Evolutionary conservation across 345 rosid species (phyloP).

Genomic region (Brassica juncea): DNA sequence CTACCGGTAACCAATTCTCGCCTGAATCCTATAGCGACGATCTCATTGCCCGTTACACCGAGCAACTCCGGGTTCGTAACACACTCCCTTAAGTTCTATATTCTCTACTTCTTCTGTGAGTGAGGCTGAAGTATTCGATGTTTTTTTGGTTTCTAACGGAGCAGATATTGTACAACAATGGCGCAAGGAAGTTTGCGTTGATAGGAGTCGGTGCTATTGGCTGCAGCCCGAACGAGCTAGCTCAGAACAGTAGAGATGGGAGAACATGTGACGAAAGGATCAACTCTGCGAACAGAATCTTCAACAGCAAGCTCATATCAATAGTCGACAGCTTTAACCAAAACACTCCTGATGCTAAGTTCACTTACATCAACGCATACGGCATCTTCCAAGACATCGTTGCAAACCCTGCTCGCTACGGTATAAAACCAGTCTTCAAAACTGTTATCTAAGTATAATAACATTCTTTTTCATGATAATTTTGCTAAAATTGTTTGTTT

Average conservation of each 20-base stretch:
- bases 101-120: not conserved
- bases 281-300: conserved; percentile 70
- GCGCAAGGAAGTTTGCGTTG: conserved; percentile 83
- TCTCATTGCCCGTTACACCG: conserved; percentile 62
- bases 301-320: conserved; percentile 67
- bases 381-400: conserved; percentile 74
- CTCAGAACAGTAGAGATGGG: conserved; percentile 70
- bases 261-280: conserved; percentile 63
- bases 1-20: conserved; percentile 51
- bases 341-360: conserved; percentile 58
- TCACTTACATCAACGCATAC: conserved; percentile 68
- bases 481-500: not conserved
- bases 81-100: not conserved
- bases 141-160: conserved; percentile 7
- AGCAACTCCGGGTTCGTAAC: conserved; percentile 58
- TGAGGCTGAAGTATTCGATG: not conserved
- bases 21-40: conserved; percentile 59
- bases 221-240: conserved; percentile 82
- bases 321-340: conserved; percentile 68
- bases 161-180: conserved; percentile 66
- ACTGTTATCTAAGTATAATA: not conserved
- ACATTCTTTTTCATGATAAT: not conserved
- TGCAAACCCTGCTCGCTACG: conserved; percentile 44
- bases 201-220: conserved; percentile 82
- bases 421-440: conserved; percentile 12